Evolutionary conservation across 768 basidiomycete genomes (phyloP).

Genomic region (Rhodotorula toruloides): DNA sequence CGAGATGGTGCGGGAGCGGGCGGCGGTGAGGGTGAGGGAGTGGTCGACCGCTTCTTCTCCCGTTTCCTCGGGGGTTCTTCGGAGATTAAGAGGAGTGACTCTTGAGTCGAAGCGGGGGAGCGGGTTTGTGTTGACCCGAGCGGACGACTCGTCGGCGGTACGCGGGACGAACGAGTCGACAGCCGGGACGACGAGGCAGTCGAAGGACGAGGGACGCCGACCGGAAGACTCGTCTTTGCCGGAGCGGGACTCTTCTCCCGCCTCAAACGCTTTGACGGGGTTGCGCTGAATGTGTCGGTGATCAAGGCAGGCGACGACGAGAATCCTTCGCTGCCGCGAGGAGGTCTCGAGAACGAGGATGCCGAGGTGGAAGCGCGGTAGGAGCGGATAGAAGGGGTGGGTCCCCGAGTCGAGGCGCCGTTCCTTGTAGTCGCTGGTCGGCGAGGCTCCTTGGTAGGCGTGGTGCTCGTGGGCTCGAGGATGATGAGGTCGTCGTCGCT

Average conservation of each 20-base stretch:
- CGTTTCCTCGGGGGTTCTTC: not conserved
- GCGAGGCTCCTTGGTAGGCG: too few species aligned
- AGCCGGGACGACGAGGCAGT: not conserved
- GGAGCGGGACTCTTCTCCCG: not conserved
- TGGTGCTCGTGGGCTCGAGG: too few species aligned
- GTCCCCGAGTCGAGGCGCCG: not conserved
- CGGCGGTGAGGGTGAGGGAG: not conserved
- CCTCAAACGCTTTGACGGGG: not conserved
- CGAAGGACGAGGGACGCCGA: slow-evolving; percentile 10
- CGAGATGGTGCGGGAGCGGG: not conserved
- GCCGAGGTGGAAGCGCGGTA: not conserved
- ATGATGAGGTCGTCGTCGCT: too few species aligned
- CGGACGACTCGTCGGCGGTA: not conserved
- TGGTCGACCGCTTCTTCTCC: not conserved
- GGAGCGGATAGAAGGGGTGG: not conserved
- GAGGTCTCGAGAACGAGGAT: not conserved
- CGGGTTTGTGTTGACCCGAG: not conserved
- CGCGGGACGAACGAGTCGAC: not conserved
- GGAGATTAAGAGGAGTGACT: not conserved
- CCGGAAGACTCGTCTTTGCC: too few species aligned
- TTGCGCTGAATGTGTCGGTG: not conserved
- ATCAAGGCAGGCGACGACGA: not conserved
- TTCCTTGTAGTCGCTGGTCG: not conserved
- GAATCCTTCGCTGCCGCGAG: not conserved
- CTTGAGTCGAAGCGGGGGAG: not conserved